Evolutionary conservation across 805 yeast species (phyloP).

Genomic region (Myxozyma geophila): DNA sequence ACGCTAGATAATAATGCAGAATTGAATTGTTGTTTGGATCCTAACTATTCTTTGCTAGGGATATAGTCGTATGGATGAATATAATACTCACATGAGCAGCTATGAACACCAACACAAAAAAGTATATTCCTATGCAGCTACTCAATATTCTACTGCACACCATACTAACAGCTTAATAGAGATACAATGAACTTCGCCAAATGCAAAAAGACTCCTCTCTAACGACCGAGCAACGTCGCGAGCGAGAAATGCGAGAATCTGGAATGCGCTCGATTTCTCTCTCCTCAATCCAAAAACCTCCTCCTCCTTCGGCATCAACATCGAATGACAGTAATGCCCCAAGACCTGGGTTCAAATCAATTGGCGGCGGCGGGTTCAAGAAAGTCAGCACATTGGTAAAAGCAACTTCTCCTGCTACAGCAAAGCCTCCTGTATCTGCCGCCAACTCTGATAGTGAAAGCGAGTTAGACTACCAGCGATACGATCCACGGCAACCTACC

Average conservation of each 20-base stretch:
- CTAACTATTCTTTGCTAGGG: constrained; percentile 19
- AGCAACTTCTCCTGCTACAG: background rate
- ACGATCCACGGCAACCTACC: constrained; percentile 34
- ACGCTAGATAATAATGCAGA: background rate
- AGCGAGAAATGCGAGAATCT: constrained; percentile 27
- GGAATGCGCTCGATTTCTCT: constrained; percentile 33
- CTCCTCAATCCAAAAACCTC: background rate
- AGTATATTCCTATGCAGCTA: constrained; percentile 3
- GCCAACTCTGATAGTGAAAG: constrained; percentile 24
- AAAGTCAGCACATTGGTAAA: constrained; percentile 2
- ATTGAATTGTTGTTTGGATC: background rate
- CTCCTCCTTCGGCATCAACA: background rate
- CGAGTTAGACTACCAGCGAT: constrained; percentile 19
- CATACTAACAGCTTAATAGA: background rate
- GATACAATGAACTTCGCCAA: constrained; percentile 33
- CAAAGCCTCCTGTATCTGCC: background rate
- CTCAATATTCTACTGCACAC: background rate
- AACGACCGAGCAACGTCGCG: constrained; percentile 20
- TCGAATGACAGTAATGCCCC: constrained; percentile 1
- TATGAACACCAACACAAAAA: constrained; percentile 37
- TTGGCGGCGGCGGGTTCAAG: constrained; percentile 27
- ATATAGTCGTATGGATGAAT: constrained; percentile 36
- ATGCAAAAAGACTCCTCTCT: constrained; percentile 30
- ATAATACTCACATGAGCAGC: constrained; percentile 32
- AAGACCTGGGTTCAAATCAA: constrained; percentile 19